Evolutionary conservation across 2,329 filamentous ascomycete genomes (phyloP), one percentile per base, ranked within the genome.

Genomic region (Penicillium thymicola): DNA sequence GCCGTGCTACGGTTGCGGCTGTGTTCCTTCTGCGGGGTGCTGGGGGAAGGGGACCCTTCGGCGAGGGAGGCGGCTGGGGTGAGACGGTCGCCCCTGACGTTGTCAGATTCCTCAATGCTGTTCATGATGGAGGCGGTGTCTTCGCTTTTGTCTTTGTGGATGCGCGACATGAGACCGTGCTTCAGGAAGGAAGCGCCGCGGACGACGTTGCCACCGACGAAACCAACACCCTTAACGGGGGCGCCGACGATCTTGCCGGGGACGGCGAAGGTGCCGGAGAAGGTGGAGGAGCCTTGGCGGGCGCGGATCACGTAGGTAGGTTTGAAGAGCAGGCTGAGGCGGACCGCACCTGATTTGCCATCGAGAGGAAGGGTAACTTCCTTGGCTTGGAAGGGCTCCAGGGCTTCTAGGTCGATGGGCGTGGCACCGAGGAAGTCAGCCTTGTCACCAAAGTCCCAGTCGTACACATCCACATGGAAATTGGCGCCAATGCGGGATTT

Each of bases 391-490:
- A 97, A 97, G 0, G 94, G 94, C 66, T 96, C 91, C 8, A 99
- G 81, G 32, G 86, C 75, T 48, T 88, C 85, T 16, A 99, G 82
- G 65, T 90, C 86, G 69, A 99, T 90, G 5, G 79, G 77, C 0
- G 90, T 82, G 57, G 81, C 83, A 43, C 94, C 94, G n/a, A 99
- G 78, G 71, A 89, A 89, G 74, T 99, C 94, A 1, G 92, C 91
- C 75, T 92, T 93, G 73, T 96, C 92, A 46, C 90, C 93, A 79
- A 97, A 96, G 73, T 99, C 94, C 85, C 93, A 99, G 71, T 99
- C 94, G 72, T 88, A 96, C 2, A 97, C 87, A 54, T 90, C 89
- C 67, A 91, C 86, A 32, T 82, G 82, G 75, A 99, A 94, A 27
- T 94, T 85, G 37, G 92, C 89, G 0, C 83, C 91, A 16, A 92